Evolutionary conservation across 1,284 basidiomycete species (phyloP).

Genomic region (Lignosus rhinocerotis): DNA sequence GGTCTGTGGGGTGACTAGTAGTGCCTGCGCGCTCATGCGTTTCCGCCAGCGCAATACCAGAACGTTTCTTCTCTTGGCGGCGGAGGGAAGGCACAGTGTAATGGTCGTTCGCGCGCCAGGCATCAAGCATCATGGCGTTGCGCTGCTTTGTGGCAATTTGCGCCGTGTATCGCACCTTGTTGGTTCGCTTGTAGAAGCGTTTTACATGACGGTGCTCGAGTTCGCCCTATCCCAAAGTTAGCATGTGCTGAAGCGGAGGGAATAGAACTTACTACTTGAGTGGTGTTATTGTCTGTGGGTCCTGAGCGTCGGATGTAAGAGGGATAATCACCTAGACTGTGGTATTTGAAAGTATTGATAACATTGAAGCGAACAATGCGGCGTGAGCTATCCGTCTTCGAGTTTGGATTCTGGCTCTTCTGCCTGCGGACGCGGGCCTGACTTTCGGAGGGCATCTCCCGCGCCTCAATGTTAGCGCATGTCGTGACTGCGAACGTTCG

Average conservation of each 20-base stretch:
- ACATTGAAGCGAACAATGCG: neutral
- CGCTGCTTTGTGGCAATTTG: conserved; percentile 29
- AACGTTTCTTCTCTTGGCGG: neutral
- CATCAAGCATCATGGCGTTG: conserved; percentile 1
- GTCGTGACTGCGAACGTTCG: conserved; percentile 22
- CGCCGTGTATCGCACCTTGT: conserved; percentile 28
- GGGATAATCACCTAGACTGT: conserved; percentile 28
- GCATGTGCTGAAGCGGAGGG: neutral
- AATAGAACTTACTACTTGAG: conserved; percentile 30
- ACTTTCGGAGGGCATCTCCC: conserved; percentile 30
- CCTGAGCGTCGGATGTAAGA: conserved; percentile 32
- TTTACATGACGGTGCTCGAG: conserved; percentile 37
- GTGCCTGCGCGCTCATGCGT: neutral
- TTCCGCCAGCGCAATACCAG: neutral
- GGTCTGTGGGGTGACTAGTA: neutral
- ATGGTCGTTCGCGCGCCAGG: neutral
- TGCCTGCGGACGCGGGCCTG: conserved; percentile 19
- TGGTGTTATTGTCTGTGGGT: conserved; percentile 37
- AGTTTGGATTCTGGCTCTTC: neutral
- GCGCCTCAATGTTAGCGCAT: conserved; percentile 19
- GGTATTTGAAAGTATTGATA: conserved; percentile 21
- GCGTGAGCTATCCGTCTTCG: neutral
- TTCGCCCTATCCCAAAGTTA: conserved; percentile 29
- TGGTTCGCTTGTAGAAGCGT: conserved; percentile 30
- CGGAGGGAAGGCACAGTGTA: neutral